phyloP scores from a whole-genome alignment of 2,329 filamentous ascomycete species.

The Nemania sp. region DNA sequence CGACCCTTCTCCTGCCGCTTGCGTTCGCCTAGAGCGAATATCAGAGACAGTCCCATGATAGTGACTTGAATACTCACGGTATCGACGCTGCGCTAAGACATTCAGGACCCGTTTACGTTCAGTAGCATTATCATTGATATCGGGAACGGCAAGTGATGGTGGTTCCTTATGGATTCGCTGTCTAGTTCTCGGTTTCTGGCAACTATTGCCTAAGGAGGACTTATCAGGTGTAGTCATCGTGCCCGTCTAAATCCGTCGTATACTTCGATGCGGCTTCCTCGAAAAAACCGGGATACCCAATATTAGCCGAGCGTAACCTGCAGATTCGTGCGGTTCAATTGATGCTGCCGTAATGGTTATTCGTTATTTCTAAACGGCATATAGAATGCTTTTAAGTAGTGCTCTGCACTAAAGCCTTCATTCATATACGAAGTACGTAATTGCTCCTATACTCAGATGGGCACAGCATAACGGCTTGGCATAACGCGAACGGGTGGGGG shows the following conservation, averaged over 20 bases:
- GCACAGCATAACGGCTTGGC: slow-evolving; percentile 22
- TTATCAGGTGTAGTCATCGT: slow-evolving; percentile 2
- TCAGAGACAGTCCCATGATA: background rate
- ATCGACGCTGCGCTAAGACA: slow-evolving; percentile 58
- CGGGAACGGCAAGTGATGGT: slow-evolving; percentile 47
- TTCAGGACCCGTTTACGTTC: slow-evolving; percentile 59
- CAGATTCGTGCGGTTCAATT: background rate
- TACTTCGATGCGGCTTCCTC: background rate
- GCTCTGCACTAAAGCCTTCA: background rate
- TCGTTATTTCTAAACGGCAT: slow-evolving; percentile 13
- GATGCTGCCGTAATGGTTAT: slow-evolving; percentile 7
- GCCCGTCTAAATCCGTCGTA: background rate
- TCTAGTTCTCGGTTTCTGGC: slow-evolving; percentile 34
- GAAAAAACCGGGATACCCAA: too few relatives aligned
- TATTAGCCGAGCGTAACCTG: background rate
- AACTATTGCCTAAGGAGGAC: background rate
- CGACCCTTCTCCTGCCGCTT: slow-evolving; percentile 17
- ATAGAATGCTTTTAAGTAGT: background rate
- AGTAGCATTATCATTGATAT: slow-evolving; percentile 54
- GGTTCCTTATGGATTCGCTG: slow-evolving; percentile 46
- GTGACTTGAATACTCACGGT: slow-evolving; percentile 42
- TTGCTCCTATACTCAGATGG: background rate
- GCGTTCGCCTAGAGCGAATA: slow-evolving; percentile 20
- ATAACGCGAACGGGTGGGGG: too few relatives aligned
- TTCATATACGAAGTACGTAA: slow-evolving; percentile 11